Percentiles rank a stretch among this genome's conserved stretches.
phyloP scores from a whole-genome alignment of 2,329 filamentous ascomycete genomes.

The Penicillium hordei region DNA sequence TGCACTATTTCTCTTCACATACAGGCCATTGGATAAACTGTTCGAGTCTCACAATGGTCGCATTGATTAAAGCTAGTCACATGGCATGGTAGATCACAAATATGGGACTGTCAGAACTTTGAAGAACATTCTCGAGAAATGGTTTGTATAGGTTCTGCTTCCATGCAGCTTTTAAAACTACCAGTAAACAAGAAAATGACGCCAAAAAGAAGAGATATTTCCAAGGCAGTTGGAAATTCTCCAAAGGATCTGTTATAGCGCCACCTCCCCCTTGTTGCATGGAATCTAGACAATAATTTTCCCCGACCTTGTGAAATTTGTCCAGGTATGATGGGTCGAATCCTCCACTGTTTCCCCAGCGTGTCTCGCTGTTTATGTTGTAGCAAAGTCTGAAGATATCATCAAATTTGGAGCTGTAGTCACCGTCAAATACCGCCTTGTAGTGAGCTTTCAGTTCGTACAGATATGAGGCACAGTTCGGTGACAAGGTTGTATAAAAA shows the following conservation, averaged over 20 bases:
- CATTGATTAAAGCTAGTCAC: neutral
- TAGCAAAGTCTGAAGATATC: neutral
- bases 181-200: neutral
- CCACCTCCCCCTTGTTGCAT: neutral
- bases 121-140: neutral
- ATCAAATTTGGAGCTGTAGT: neutral
- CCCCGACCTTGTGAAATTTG: neutral
- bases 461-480: neutral
- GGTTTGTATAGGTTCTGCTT: too few relatives aligned
- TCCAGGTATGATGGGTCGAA: neutral
- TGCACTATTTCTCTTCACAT: neutral
- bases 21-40: neutral
- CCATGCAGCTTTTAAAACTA: neutral
- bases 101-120: neutral
- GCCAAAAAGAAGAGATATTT: neutral
- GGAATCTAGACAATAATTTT: neutral
- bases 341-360: neutral
- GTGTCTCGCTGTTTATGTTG: neutral
- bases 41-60: neutral
- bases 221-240: neutral
- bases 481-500: neutral
- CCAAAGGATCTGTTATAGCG: neutral
- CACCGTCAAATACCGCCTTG: neutral
- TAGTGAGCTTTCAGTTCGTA: neutral
- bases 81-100: neutral